phyloP scores from a whole-genome alignment of 202 grass and related monocot genomes.

The Carex arenaria region DNA sequence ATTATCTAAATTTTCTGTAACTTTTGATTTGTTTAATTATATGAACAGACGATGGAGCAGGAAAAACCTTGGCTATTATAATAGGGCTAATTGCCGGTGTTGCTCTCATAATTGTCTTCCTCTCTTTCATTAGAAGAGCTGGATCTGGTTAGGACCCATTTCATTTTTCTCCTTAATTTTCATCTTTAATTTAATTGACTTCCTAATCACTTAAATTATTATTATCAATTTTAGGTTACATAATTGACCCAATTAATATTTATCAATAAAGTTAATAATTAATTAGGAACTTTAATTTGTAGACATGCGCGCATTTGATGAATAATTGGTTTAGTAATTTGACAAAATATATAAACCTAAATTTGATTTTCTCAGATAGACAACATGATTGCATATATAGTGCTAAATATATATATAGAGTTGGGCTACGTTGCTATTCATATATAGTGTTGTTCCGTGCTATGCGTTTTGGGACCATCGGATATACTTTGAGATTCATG shows the following conservation, averaged over 20 bases:
- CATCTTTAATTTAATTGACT: too few species aligned
- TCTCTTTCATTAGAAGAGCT: constrained; percentile 57
- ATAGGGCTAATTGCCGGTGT: constrained; percentile 62
- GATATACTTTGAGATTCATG: too few species aligned
- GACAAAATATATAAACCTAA: too few species aligned
- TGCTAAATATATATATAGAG: too few species aligned
- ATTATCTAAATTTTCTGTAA: neutral
- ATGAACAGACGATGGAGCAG: constrained; percentile 43
- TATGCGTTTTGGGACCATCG: too few species aligned
- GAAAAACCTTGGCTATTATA: constrained; percentile 70
- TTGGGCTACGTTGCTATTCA: too few species aligned
- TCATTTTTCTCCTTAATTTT: neutral
- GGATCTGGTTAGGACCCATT: constrained; percentile 16
- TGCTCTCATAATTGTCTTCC: constrained; percentile 58
- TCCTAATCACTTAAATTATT: neutral
- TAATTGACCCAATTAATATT: constrained; percentile 5
- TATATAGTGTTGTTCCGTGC: too few species aligned
- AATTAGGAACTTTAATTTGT: neutral
- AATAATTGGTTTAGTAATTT: neutral
- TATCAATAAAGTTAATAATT: constrained; percentile 19
- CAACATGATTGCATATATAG: too few species aligned
- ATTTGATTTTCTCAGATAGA: too few species aligned
- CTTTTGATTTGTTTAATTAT: neutral
- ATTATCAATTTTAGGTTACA: neutral
- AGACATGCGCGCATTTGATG: neutral